Evolutionary conservation across 208 protist species (phyloP).

Genomic region (Leishmania major): DNA sequence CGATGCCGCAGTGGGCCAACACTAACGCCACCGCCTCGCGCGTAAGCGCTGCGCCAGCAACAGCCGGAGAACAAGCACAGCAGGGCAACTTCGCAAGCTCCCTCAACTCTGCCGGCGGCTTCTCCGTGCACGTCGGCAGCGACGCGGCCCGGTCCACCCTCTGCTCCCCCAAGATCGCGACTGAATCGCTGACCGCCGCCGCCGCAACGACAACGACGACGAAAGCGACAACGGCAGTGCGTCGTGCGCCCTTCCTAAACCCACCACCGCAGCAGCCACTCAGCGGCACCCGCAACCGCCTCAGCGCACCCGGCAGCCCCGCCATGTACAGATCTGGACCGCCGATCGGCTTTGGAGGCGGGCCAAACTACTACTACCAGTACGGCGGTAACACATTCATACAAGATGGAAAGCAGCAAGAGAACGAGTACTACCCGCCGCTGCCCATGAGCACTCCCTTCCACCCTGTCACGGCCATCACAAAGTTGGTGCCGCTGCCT

Average conservation of each 20-base stretch:
- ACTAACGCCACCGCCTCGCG: background rate
- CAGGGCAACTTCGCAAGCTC: background rate
- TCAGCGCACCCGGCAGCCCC: background rate
- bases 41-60: background rate
- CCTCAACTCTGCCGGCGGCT: background rate
- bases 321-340: background rate
- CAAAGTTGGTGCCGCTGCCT: slow-evolving; percentile 23
- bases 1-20: background rate
- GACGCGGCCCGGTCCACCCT: background rate
- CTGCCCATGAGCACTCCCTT: slow-evolving; percentile 25
- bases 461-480: slow-evolving; percentile 9
- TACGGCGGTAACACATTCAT: slow-evolving; percentile 53
- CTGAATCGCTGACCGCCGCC: background rate
- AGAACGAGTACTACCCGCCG: slow-evolving; percentile 54
- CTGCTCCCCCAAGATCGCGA: background rate
- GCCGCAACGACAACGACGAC: background rate
- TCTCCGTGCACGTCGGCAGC: background rate
- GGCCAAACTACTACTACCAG: slow-evolving; percentile 37
- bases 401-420: slow-evolving; percentile 42
- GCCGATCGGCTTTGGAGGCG: background rate
- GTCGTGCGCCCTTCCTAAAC: background rate
- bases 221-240: background rate
- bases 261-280: background rate
- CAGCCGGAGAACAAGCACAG: background rate
- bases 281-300: background rate